phyloP scores from a whole-genome alignment of 1,284 basidiomycete species.

The Peniophora sp. region DNA sequence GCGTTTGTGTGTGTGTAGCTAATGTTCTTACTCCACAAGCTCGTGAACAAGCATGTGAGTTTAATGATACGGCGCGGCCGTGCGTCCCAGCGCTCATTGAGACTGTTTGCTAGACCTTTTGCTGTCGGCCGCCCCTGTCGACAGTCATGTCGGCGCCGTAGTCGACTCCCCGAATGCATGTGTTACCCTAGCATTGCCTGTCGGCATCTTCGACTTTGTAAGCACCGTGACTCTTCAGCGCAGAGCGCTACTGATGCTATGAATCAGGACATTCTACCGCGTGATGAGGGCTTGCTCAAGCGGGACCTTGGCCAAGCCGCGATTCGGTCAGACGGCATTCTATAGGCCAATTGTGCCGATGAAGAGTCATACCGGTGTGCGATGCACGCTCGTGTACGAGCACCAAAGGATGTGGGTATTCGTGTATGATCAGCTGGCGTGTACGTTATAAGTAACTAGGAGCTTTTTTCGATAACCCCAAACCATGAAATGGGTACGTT shows the following conservation, averaged over 20 bases:
- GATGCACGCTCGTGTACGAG: no score
- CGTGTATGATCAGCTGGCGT: no score
- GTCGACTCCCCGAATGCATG: constrained; percentile 74
- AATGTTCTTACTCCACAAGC: constrained; percentile 26
- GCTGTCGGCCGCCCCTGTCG: constrained; percentile 69
- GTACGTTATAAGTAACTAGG: no score
- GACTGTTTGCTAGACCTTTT: constrained; percentile 47
- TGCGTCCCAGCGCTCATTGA: not conserved
- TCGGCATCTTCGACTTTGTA: constrained; percentile 68
- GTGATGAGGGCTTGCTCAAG: constrained; percentile 49
- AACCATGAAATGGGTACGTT: no score
- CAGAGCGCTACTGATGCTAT: not conserved
- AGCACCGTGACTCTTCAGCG: constrained; percentile 1
- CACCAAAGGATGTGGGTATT: no score
- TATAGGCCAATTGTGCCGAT: constrained; percentile 20
- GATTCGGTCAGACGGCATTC: constrained; percentile 54
- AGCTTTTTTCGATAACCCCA: no score
- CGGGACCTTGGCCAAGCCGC: constrained; percentile 58
- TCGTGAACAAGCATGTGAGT: constrained; percentile 64
- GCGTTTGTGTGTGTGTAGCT: not conserved
- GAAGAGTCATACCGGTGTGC: no score
- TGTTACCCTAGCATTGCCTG: constrained; percentile 63
- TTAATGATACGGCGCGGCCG: no score
- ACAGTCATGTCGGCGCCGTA: constrained; percentile 27
- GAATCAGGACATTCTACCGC: constrained; percentile 54